Base-by-base conservation (phyloP, 2,329 filamentous ascomycete species). In the Aspergillus floridensis region DNA sequence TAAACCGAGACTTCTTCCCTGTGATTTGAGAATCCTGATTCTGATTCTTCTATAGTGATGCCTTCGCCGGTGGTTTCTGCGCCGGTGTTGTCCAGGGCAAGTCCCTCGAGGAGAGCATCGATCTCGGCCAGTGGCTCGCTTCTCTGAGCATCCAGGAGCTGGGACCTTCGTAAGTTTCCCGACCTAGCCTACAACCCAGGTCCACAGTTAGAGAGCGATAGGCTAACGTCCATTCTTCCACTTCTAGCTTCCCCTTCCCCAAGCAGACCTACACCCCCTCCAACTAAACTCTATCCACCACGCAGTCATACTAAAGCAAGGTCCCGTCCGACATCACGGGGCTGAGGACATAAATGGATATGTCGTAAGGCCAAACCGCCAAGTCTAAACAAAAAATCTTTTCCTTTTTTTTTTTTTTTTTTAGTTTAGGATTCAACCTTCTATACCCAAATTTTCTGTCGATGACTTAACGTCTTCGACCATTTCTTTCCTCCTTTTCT, bases 111-210 rank as follows among this genome's bases (percentile, higher is more conserved):
- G 86, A 88, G 66, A 85, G 85, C 72, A 84, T 99, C 68, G 90
- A 97, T 76, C 91, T 95, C 85, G 95, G 95, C 65, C 93, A 97
- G 80, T 99, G 95, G 95, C 86, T 99, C 66, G 95, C 95, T 53
- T 89, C 89, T 73, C 83, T 96, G 72, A 95, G 92, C 83, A 93
- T 99, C 76, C 88, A 93, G 81, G 93, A 98, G 81, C 83, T 97
- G 70, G 95, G 95, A 70, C 93, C 93, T 79, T 95, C 92, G 89
- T 98, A 89, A 84, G 90, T 90, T 59, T 53, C 41, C 26, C 10
- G n/a, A 44, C 31, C 22, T 29, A 41, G 38, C 41, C 4, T 51
- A 47, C n/a, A 32, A 21, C 22, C 4, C 22, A 22, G 22, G 4
- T 22, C 4, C 22, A 22, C 22, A 5, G 22, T 22, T 22, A 22